Evolutionary conservation across 495 filamentous ascomycete genomes (phyloP).

Genomic region (Aspergillus conjunctus): DNA sequence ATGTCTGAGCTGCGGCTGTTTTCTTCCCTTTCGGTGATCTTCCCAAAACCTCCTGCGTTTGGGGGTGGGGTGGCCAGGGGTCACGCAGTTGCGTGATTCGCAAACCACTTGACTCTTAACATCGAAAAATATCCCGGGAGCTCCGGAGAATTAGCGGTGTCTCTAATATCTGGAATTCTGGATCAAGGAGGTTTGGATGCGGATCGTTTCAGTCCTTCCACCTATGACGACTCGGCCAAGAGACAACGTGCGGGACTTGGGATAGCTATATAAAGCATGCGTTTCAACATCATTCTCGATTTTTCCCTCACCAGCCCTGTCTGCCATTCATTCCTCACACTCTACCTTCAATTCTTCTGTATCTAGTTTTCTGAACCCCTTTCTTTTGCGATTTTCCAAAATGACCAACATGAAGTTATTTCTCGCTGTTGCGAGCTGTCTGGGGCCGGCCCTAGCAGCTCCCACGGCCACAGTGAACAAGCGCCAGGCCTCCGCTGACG

Average conservation of each 20-base stretch:
- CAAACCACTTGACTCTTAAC: neutral
- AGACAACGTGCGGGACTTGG: neutral
- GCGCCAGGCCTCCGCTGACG: constrained; percentile 29
- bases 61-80: neutral
- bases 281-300: neutral
- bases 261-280: constrained; percentile 18
- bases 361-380: constrained; percentile 6
- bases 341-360: constrained; percentile 14
- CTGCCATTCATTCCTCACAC: constrained; percentile 16
- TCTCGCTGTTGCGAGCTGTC: constrained; percentile 30
- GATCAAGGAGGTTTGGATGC: constrained; percentile 3
- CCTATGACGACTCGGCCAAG: constrained; percentile 12
- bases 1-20: neutral
- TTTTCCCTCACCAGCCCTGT: constrained; percentile 15
- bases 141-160: constrained; percentile 5
- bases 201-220: constrained; percentile 21
- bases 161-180: neutral
- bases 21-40: neutral
- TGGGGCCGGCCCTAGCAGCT: constrained; percentile 34
- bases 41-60: constrained; percentile 3
- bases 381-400: constrained; percentile 10
- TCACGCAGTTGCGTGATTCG: neutral
- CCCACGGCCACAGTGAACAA: constrained; percentile 33
- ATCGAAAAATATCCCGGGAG: constrained; percentile 3
- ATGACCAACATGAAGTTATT: constrained; percentile 36